Conservation (phyloP, 1,284 basidiomycete species). For the Cryptococcus hybrid region DNA sequence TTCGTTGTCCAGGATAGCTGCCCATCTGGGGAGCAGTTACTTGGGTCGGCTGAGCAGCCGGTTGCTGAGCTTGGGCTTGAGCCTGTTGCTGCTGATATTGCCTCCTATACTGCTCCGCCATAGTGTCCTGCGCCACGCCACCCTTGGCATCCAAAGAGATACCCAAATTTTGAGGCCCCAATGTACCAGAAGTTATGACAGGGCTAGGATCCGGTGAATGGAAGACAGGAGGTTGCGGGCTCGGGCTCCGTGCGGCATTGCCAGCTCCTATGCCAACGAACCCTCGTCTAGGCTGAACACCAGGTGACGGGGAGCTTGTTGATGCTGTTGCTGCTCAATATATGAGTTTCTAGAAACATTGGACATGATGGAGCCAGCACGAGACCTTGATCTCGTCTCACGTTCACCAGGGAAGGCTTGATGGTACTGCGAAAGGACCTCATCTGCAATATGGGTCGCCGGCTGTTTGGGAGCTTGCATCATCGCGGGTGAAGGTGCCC, state of each 20-base stretch:
- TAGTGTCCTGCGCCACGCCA: conserved; percentile 72
- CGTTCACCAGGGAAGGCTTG: conserved; percentile 83
- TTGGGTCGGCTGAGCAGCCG: conserved; percentile 11
- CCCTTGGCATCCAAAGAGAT: conserved; percentile 75
- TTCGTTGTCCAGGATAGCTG: conserved; percentile 13
- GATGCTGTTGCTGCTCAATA: conserved; percentile 16
- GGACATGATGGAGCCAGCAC: conserved; percentile 48
- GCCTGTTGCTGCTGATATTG: conserved; percentile 44
- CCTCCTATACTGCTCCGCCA: conserved; percentile 60
- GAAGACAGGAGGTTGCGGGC: conserved; percentile 58
- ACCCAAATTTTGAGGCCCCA: conserved; percentile 57
- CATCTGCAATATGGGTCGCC: conserved; percentile 60
- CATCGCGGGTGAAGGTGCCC: conserved; percentile 56
- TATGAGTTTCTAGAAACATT: conserved; percentile 43
- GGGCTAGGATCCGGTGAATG: conserved; percentile 41
- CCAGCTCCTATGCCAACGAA: conserved; percentile 77
- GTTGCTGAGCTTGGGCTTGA: conserved; percentile 28
- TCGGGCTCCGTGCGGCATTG: conserved; percentile 54
- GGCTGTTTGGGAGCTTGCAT: conserved; percentile 65
- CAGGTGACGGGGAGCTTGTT: conserved; percentile 26
- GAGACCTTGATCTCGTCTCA: conserved; percentile 50
- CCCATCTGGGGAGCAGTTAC: conserved; percentile 12
- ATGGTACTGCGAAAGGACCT: conserved; percentile 73
- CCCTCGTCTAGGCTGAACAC: conserved; percentile 58
- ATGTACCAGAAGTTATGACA: conserved; percentile 18